Base-by-base conservation (phyloP, 2,329 filamentous ascomycete genomes). In the Pseudocercospora macadamiae region DNA sequence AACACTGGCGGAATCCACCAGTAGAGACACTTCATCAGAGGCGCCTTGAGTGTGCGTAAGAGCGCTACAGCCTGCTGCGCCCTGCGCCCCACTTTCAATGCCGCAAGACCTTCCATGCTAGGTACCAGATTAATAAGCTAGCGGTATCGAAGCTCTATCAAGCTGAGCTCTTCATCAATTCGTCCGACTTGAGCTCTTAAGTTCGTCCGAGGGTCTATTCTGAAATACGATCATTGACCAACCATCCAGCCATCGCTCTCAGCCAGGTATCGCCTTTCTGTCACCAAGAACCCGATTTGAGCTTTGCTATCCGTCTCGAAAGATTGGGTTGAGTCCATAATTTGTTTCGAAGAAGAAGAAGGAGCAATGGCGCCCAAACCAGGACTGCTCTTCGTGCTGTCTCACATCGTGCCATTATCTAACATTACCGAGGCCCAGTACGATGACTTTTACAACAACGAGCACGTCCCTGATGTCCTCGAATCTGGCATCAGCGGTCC, bases 391-490 rank as follows among this genome's bases (percentile, higher is more conserved):
- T 59, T 59, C 28, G 57, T 59, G 2, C 12, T 14, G 8, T 59
- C 57, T 12, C 39, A 44, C 23, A 51, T 59, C 12, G 6, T 55
- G 18, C 52, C 55, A 28, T n/a, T 30, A 14, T 25, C 32, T 8
- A 51, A 51, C 16, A 52, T 53, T 8, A 42, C 25, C 12, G 32
- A 49, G 14, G 52, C 51, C 45, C 54, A 55, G 34, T 59, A 55
- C 57, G 55, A 59, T 26, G 18, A 47, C 4, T 55, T 59, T 21
- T 56, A 56, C 54, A 56, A 56, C 21, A 47, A 56, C 9, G 54
- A 56, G 19, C 54, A 56, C 18, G 32, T 56, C 3, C 45, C 45
- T 1, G 54, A 49, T 23, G 36, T 56, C 32, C 21, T 51, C 7
- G 23, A 30, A 1, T 42, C 42, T 14, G 45, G 45, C 3, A 21